phyloP scores from a whole-genome alignment of 768 basidiomycete genomes.

The Leucocoprinus leucothites region DNA sequence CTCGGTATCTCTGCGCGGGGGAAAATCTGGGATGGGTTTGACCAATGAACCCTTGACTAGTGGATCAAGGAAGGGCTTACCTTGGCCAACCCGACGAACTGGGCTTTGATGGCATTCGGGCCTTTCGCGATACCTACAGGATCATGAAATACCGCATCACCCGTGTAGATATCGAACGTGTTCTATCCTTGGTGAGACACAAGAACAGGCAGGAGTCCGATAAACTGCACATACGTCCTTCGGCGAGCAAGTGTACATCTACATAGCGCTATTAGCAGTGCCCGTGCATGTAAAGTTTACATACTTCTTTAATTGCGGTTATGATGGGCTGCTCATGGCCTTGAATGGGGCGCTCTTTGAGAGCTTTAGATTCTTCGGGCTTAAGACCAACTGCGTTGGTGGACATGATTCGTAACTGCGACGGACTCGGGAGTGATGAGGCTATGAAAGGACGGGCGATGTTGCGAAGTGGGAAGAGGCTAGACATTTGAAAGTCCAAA shows the following conservation, averaged over 20 bases:
- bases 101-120: conserved; percentile 34
- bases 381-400: conserved; percentile 32
- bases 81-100: conserved; percentile 43
- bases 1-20: conserved; percentile 38
- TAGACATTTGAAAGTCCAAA: not conserved
- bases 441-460: not conserved
- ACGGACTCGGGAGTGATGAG: not conserved
- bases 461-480: not conserved
- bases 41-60: not conserved
- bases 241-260: conserved; percentile 39
- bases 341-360: conserved; percentile 33
- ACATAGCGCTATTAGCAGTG: not conserved
- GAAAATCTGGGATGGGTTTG: conserved; percentile 30
- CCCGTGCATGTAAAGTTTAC: conserved; percentile 1
- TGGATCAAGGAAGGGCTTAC: conserved; percentile 16
- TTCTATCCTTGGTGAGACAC: conserved; percentile 19
- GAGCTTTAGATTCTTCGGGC: conserved; percentile 32
- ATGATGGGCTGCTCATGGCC: conserved; percentile 34
- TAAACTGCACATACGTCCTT: conserved; percentile 20
- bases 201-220: not conserved
- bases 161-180: conserved; percentile 40
- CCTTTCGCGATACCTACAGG: conserved; percentile 43
- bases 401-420: conserved; percentile 19
- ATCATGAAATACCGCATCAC: conserved; percentile 42
- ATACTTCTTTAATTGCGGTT: conserved; percentile 38